Evolutionary conservation across 306 rosid genomes (phyloP).

Genomic region (Cucurbita argyrosperma): DNA sequence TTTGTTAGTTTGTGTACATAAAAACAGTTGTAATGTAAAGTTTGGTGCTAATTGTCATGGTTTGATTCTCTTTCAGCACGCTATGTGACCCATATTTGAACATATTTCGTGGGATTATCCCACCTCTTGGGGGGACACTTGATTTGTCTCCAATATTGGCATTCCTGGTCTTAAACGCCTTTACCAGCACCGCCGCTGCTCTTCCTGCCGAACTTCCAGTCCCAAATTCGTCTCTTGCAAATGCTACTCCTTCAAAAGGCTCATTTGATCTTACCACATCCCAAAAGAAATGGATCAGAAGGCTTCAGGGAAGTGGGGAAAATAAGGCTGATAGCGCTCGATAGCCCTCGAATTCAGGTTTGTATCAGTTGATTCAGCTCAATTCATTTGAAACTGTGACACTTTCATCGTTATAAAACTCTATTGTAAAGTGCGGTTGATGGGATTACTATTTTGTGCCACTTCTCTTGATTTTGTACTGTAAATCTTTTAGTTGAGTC

Average conservation of each 20-base stretch:
- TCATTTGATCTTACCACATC: conserved; percentile 25
- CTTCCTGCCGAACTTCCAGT: conserved; percentile 89
- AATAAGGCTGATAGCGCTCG: conserved; percentile 15
- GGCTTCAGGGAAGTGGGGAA: conserved; percentile 48
- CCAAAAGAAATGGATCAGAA: conserved; percentile 72
- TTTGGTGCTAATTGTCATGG: background rate
- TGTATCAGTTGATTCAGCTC: background rate
- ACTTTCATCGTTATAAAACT: background rate
- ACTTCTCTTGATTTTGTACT: background rate
- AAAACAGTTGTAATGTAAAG: background rate
- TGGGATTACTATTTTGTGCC: background rate
- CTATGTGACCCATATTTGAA: conserved; percentile 90
- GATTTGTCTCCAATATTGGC: conserved; percentile 95
- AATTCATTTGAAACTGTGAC: background rate
- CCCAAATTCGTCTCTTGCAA: conserved; percentile 21
- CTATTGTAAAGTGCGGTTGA: conserved; percentile 2
- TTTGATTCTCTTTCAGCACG: conserved; percentile 39
- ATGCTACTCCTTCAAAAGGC: conserved; percentile 13
- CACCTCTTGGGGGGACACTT: conserved; percentile 85
- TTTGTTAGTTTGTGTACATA: no score
- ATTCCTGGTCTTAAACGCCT: conserved; percentile 65
- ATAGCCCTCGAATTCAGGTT: background rate
- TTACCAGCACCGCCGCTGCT: conserved; percentile 92
- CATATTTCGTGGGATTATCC: conserved; percentile 88
- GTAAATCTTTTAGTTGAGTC: background rate